These are phyloP conservation scores for Globisporangium heterothallicum DNA, from an alignment of 352 stramenopile species.

Conservation along the genomic window DNA sequence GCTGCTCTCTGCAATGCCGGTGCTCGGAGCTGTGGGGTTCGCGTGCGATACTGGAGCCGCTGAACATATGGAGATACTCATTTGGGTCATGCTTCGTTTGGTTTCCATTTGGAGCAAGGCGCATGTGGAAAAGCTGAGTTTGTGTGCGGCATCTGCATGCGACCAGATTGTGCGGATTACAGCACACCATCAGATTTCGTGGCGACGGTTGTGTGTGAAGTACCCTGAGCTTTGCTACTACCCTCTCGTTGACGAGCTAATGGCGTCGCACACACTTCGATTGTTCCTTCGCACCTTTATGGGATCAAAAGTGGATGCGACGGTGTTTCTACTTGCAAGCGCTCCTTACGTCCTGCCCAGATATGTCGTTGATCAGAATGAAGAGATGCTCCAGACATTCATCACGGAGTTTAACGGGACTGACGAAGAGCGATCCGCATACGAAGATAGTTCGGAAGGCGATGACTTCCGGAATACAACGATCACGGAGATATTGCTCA, in stretches of 20 bases:
- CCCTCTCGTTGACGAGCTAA: constrained; percentile 46
- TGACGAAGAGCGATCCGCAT: constrained; percentile 17
- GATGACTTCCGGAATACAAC: constrained; percentile 17
- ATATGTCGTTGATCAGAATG: constrained; percentile 57
- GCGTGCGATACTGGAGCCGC: constrained; percentile 23
- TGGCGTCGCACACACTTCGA: constrained; percentile 30
- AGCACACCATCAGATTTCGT: constrained; percentile 34
- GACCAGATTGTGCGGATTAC: constrained; percentile 53
- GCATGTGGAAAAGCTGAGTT: constrained; percentile 17
- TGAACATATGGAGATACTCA: constrained; percentile 35
- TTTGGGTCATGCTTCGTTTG: constrained; percentile 48
- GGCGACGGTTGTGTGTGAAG: constrained; percentile 46
- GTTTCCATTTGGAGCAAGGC: constrained; percentile 47
- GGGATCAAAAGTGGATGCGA: constrained; percentile 29
- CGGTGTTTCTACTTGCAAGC: constrained; percentile 38
- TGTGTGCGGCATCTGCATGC: constrained; percentile 25
- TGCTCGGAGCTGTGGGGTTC: constrained; percentile 36
- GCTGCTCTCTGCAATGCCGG: constrained; percentile 21
- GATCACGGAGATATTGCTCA: constrained; percentile 39
- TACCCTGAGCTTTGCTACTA: constrained; percentile 54
- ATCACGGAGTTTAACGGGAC: constrained; percentile 27
- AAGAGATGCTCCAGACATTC: constrained; percentile 42
- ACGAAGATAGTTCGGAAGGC: constrained; percentile 17
- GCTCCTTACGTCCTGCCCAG: constrained; percentile 52
- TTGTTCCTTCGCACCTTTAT: constrained; percentile 61